phyloP scores from a whole-genome alignment of 768 basidiomycete species.

The Cystobasidium ongulense region DNA sequence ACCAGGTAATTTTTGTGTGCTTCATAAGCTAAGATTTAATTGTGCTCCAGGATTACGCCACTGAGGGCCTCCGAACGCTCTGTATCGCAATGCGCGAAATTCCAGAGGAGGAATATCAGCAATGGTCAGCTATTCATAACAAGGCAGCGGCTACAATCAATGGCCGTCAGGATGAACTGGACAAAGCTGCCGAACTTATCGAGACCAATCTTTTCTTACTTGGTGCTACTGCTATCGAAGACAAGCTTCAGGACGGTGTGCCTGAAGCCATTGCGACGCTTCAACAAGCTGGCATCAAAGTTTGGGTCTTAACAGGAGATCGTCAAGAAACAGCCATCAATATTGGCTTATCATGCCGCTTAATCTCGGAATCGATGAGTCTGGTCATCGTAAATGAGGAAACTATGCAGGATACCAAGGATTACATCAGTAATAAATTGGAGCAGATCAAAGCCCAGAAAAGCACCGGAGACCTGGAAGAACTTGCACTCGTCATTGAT shows the following conservation, averaged over 20 bases:
- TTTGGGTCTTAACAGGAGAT: slow-evolving; percentile 98
- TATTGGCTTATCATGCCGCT: slow-evolving; percentile 90
- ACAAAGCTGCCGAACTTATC: slow-evolving; percentile 87
- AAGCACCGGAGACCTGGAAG: slow-evolving; percentile 82
- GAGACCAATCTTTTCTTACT: slow-evolving; percentile 87
- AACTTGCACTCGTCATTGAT: slow-evolving; percentile 89
- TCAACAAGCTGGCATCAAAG: slow-evolving; percentile 97
- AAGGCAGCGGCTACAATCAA: slow-evolving; percentile 91
- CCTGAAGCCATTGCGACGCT: slow-evolving; percentile 96
- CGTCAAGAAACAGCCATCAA: slow-evolving; percentile 99
- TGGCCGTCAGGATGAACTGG: slow-evolving; percentile 87
- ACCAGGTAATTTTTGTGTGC: background rate
- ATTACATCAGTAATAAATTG: slow-evolving; percentile 78
- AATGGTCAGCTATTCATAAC: slow-evolving; percentile 81
- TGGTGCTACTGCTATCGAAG: slow-evolving; percentile 96
- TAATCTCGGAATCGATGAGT: slow-evolving; percentile 98
- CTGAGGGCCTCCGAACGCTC: slow-evolving; percentile 91
- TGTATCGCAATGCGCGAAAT: slow-evolving; percentile 92
- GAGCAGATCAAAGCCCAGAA: slow-evolving; percentile 88
- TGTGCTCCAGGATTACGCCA: slow-evolving; percentile 71
- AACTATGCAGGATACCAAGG: slow-evolving; percentile 66
- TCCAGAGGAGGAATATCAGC: slow-evolving; percentile 75
- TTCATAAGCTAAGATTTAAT: background rate
- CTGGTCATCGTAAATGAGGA: slow-evolving; percentile 92
- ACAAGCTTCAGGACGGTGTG: slow-evolving; percentile 96